These are phyloP conservation scores for Taphrina populina DNA, from an alignment of 1,139 yeast species.

Conservation along the genomic window DNA sequence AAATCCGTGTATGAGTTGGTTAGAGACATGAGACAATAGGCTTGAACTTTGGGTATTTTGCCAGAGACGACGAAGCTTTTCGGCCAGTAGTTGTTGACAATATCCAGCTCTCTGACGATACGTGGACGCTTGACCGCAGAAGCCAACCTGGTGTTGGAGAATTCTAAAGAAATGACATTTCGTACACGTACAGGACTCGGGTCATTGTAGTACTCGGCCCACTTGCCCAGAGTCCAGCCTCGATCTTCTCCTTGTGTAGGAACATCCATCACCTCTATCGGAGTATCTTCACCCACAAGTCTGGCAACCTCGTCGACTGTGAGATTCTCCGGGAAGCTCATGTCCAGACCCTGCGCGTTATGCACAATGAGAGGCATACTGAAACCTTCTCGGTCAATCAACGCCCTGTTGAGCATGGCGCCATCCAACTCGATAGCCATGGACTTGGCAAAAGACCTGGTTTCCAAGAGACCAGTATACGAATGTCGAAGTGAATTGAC, in stretches of 20 bases:
- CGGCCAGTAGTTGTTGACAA: constrained; percentile 70
- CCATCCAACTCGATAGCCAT: constrained; percentile 43
- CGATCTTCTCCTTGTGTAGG: constrained; percentile 64
- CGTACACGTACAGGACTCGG: constrained; percentile 55
- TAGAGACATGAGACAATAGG: constrained; percentile 73
- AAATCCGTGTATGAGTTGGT: constrained; percentile 79
- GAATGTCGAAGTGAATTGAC: constrained; percentile 62
- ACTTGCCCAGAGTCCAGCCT: constrained; percentile 68
- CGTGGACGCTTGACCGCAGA: constrained; percentile 58
- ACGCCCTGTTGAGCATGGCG: constrained; percentile 47
- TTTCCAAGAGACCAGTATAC: constrained; percentile 52
- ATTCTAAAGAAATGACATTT: constrained; percentile 79
- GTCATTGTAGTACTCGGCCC: constrained; percentile 70
- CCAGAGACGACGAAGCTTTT: constrained; percentile 43
- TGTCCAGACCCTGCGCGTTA: constrained; percentile 46
- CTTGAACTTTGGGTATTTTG: constrained; percentile 56
- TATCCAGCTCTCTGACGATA: constrained; percentile 64
- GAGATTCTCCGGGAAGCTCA: constrained; percentile 51
- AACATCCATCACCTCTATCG: constrained; percentile 80
- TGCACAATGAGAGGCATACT: constrained; percentile 49
- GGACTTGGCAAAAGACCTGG: constrained; percentile 35
- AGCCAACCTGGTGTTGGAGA: constrained; percentile 60
- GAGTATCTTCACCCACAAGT: constrained; percentile 61
- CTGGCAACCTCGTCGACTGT: constrained; percentile 61
- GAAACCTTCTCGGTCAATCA: constrained; percentile 46